These are phyloP conservation scores for Pseudogymnoascus sp. DNA, from an alignment of 2,329 filamentous ascomycete genomes.

Conservation along the genomic window DNA sequence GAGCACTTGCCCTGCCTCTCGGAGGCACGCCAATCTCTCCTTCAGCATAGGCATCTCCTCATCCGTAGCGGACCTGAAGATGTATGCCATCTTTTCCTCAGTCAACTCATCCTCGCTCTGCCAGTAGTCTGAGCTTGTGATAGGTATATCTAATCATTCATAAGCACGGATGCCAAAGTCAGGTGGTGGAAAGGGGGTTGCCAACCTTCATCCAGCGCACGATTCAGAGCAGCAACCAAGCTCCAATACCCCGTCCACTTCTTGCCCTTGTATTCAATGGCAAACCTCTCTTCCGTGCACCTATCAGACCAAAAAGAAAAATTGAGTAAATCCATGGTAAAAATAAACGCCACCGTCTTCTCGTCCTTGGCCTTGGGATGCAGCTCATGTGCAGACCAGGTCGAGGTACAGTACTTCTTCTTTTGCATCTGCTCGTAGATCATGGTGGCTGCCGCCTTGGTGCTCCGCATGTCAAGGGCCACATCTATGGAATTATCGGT, in stretches of 20 bases:
- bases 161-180: conserved; percentile 12
- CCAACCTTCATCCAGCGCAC: conserved; percentile 79
- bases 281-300: conserved; percentile 62
- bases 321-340: conserved; percentile 93
- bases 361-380: conserved; percentile 80
- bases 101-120: conserved; percentile 66
- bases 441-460: conserved; percentile 69
- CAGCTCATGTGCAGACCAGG: conserved; percentile 81
- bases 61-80: conserved; percentile 80
- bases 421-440: conserved; percentile 79
- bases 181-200: conserved; percentile 14
- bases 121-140: conserved; percentile 87
- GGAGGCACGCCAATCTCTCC: conserved; percentile 68
- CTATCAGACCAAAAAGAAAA: conserved; percentile 91
- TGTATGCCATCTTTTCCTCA: conserved; percentile 60
- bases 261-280: conserved; percentile 71
- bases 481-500: conserved; percentile 93
- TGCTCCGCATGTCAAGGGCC: conserved; percentile 72
- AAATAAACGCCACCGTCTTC: conserved; percentile 80
- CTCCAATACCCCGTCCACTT: conserved; percentile 95
- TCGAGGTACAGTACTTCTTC: conserved; percentile 73
- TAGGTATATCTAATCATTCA: conserved; percentile 59
- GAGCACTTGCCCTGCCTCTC: conserved; percentile 75
- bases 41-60: conserved; percentile 80
- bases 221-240: conserved; percentile 75